These are phyloP conservation scores for Setaria italica DNA, from an alignment of 202 grass and related monocot species.

Conservation along the genomic window DNA sequence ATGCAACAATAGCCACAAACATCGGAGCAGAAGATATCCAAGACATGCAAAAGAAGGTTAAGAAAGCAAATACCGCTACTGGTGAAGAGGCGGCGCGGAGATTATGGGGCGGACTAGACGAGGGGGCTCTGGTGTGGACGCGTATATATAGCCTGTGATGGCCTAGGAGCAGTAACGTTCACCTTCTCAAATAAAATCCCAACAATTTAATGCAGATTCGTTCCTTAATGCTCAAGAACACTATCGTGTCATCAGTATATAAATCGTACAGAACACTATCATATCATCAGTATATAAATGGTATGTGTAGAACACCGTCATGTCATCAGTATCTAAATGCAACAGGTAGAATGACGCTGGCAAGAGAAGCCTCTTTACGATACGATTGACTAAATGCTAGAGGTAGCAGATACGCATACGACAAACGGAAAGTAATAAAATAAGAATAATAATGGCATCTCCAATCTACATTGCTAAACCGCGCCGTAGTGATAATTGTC, in stretches of 20 bases:
- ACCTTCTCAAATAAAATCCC: slow-evolving; percentile 20
- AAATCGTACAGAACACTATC: not conserved
- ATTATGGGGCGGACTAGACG: not conserved
- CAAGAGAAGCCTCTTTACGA: not conserved
- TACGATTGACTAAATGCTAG: slow-evolving; percentile 10
- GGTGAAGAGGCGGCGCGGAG: slow-evolving; percentile 4
- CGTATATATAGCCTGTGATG: slow-evolving; percentile 37
- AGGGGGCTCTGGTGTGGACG: not conserved
- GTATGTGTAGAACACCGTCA: not conserved
- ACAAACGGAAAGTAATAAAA: slow-evolving; percentile 15
- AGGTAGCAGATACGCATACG: not conserved
- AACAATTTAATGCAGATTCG: slow-evolving; percentile 2
- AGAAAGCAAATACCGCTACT: not conserved
- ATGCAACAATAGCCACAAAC: not conserved
- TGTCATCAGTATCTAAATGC: not conserved
- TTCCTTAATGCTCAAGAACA: slow-evolving; percentile 15
- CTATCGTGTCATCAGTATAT: not conserved
- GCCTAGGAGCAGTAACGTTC: not conserved
- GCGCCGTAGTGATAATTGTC: not conserved
- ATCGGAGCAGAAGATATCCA: not conserved
- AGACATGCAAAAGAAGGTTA: slow-evolving; percentile 7
- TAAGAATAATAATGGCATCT: not conserved
- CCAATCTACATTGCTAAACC: not conserved
- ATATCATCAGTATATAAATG: not conserved
- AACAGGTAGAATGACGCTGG: not conserved